Base-by-base conservation (phyloP, 1,284 basidiomycete genomes). In the Marasmius fiardii region DNA sequence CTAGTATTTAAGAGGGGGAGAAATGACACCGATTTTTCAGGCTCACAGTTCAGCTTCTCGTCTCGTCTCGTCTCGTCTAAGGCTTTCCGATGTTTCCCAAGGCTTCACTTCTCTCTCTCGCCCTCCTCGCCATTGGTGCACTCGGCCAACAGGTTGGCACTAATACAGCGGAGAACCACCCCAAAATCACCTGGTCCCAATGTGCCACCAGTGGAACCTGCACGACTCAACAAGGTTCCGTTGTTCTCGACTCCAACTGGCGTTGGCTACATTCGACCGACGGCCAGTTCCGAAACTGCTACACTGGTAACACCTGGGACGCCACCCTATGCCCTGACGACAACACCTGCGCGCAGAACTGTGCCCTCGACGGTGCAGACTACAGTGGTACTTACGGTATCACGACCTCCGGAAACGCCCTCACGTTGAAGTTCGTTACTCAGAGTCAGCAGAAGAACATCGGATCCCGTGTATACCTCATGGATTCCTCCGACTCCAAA, bases 361-460 rank as follows among this genome's bases (percentile, higher is more conserved):
- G 82, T 60, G 81, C 79, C 14, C 68, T 85, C 58, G 82, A 85
- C 58, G 82, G 82, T 60, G 81, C 81, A 18, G 77, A 81, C 68
- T 84, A 85, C 24, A 61, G 54, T 21, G 62, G 65, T 31, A 76
- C 72, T 8, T 76, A 75, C 58, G 74, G 74, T 59, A 71, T 81
- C 67, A 76, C 72, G 33, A 66, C 77, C 41, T 68, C 63, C 56
- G 78, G 77, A 59, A 73, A 76, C 64, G 67, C 78, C 6, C 71
- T 82, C 59, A 79, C 72, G 28, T 74, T 82, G 67, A 76, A 77
- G 58, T 79, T 82, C 66, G 75, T 78, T 59, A 80, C 78, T 54
- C 59, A 55, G 58, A 59, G 70, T 26, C 43, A 61, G 43, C 62
- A 56, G 23, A 66, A 45, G 55, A 78, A 78, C 68, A 67, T 78